Evolutionary conservation across 2,329 filamentous ascomycete species (phyloP).

Genomic region (Tolypocladium capitatum): DNA sequence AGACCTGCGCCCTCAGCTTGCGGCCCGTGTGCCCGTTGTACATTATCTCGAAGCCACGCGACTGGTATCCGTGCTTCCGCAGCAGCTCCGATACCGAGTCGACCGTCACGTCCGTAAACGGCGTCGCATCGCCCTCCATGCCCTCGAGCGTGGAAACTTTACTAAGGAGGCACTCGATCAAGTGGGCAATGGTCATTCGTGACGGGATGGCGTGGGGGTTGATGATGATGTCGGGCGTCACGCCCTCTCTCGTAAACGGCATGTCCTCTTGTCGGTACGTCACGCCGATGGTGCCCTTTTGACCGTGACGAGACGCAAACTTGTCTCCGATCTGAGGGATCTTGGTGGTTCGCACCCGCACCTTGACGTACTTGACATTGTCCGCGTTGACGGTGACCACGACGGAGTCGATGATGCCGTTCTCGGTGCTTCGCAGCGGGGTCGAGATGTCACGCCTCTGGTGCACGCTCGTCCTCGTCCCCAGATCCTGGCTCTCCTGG

Average conservation of each 20-base stretch:
- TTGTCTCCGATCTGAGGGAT: constrained; percentile 98
- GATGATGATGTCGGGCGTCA: constrained; percentile 93
- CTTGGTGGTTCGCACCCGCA: constrained; percentile 93
- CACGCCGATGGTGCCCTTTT: constrained; percentile 98
- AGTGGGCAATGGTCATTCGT: constrained; percentile 99
- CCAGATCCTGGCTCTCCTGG: constrained; percentile 83
- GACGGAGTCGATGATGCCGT: constrained; percentile 89
- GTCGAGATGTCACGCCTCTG: constrained; percentile 94
- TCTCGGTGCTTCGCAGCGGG: constrained; percentile 86
- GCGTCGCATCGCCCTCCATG: constrained; percentile 92
- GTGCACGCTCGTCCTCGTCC: constrained; percentile 79
- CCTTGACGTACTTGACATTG: constrained; percentile 91
- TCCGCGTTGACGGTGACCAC: constrained; percentile 90
- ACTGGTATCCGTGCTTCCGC: constrained; percentile 85
- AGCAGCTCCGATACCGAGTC: constrained; percentile 82
- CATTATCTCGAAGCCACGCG: constrained; percentile 94
- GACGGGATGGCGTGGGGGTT: constrained; percentile 99
- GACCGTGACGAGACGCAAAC: constrained; percentile 96
- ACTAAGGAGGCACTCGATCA: constrained; percentile 95
- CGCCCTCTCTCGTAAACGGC: constrained; percentile 88
- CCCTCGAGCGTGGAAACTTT: constrained; percentile 91
- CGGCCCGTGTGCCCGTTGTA: constrained; percentile 96
- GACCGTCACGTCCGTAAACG: constrained; percentile 95
- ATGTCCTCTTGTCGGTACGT: constrained; percentile 97
- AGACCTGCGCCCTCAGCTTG: constrained; percentile 88